A percentile compares a stretch with the other conserved stretches of the same genome.
Conservation (phyloP, 495 filamentous ascomycete species). For the Neurospora discreta region DNA sequence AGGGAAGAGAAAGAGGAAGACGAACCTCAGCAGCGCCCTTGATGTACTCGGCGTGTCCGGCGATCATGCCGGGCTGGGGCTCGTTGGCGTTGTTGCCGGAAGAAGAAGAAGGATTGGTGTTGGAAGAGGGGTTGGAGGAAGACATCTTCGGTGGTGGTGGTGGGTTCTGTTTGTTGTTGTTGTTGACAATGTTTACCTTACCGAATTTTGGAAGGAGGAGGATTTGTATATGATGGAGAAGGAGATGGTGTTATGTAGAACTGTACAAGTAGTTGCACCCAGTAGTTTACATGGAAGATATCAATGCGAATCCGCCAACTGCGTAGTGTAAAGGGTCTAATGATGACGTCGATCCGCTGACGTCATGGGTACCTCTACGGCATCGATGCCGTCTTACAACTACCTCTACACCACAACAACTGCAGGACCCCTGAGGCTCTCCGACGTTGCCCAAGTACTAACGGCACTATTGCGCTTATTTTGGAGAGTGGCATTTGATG, state of each 20-base stretch:
- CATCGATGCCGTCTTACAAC: too few species aligned
- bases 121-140: conserved; percentile 6
- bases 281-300: too few species aligned
- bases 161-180: background rate
- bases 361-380: background rate
- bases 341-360: background rate
- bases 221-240: background rate
- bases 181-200: background rate
- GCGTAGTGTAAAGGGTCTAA: background rate
- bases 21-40: conserved; percentile 37
- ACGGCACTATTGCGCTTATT: background rate
- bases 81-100: background rate
- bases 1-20: background rate
- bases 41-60: conserved; percentile 34
- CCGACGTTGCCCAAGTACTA: background rate
- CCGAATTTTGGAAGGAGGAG: background rate
- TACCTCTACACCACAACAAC: too few species aligned
- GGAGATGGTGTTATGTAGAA: background rate
- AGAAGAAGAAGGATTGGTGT: conserved; percentile 1
- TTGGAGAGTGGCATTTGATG: background rate
- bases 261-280: too few species aligned
- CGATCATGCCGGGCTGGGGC: conserved; percentile 26
- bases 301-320: too few species aligned
- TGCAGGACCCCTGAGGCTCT: background rate
- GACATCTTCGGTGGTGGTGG: conserved; percentile 2